A percentile compares a stretch with the other conserved stretches of the same genome.
These are phyloP conservation scores for Ceratocystis destructans DNA, from an alignment of 2,329 filamentous ascomycete genomes.

Conservation along the genomic window DNA sequence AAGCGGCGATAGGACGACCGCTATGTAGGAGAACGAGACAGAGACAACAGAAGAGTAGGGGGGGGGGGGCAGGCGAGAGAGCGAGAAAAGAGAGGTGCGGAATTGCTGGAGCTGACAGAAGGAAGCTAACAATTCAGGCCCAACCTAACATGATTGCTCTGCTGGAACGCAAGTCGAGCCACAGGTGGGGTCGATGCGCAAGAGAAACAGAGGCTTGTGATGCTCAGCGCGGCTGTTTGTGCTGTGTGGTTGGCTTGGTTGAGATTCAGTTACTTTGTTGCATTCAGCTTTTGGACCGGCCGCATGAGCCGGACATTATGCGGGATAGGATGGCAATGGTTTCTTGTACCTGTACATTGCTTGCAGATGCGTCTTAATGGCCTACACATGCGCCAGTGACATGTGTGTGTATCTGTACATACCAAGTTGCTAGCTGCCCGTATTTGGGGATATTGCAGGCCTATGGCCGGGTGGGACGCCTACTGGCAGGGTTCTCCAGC, in stretches of 20 bases:
- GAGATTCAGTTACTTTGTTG: neutral
- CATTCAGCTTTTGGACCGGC: neutral
- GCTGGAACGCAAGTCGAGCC: neutral
- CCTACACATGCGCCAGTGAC: no score
- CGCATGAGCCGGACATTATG: neutral
- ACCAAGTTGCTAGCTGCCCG: no score
- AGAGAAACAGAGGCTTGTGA: neutral
- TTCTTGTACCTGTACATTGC: neutral
- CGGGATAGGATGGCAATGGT: neutral
- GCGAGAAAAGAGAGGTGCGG: neutral
- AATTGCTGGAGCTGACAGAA: no score
- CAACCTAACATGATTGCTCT: no score
- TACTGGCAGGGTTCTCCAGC: no score
- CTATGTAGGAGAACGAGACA: neutral
- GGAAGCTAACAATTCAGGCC: no score
- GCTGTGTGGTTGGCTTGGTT: slow-evolving; percentile 2
- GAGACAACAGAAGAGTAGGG: no score
- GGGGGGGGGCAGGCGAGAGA: neutral
- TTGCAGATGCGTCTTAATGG: neutral
- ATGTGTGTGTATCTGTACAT: no score
- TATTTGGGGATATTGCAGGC: no score
- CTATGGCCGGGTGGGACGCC: no score
- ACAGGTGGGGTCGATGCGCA: neutral
- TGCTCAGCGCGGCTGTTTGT: slow-evolving; percentile 3
- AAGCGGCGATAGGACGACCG: neutral